Evolutionary conservation across 805 yeast genomes (phyloP).

Genomic region (Metschnikowia corniflorae): DNA sequence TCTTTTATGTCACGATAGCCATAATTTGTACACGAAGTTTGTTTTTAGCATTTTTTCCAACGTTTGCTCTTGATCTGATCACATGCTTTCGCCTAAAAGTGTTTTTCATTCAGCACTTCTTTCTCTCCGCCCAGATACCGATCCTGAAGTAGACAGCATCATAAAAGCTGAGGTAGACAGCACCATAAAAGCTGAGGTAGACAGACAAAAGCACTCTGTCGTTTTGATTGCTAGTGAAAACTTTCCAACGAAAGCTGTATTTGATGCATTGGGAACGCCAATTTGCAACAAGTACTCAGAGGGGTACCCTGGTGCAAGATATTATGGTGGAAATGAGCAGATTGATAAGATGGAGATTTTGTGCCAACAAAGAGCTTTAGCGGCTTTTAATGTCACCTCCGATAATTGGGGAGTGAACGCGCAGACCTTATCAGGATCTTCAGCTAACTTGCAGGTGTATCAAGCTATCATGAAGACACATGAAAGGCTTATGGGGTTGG

Average conservation of each 20-base stretch:
- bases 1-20: too few species aligned
- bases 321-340: constrained; percentile 97
- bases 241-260: constrained; percentile 92
- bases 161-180: constrained; percentile 73
- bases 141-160: too few species aligned
- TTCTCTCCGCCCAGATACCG: too few species aligned
- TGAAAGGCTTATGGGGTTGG: constrained; percentile 97
- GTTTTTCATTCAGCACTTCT: too few species aligned
- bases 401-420: constrained; percentile 97
- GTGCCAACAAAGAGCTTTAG: constrained; percentile 92
- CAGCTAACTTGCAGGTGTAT: constrained; percentile 96
- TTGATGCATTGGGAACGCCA: constrained; percentile 95
- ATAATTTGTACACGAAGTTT: too few species aligned
- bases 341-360: constrained; percentile 90
- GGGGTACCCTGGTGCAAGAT: constrained; percentile 98
- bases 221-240: constrained; percentile 96
- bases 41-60: too few species aligned
- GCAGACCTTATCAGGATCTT: constrained; percentile 94
- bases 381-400: constrained; percentile 76
- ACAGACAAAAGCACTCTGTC: constrained; percentile 90
- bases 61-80: too few species aligned
- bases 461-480: constrained; percentile 93
- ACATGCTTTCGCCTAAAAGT: too few species aligned
- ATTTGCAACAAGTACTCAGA: constrained; percentile 98
- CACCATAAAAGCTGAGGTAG: constrained; percentile 74